These are phyloP conservation scores for Suillus paluster DNA, from an alignment of 768 basidiomycete species.

Conservation along the genomic window DNA sequence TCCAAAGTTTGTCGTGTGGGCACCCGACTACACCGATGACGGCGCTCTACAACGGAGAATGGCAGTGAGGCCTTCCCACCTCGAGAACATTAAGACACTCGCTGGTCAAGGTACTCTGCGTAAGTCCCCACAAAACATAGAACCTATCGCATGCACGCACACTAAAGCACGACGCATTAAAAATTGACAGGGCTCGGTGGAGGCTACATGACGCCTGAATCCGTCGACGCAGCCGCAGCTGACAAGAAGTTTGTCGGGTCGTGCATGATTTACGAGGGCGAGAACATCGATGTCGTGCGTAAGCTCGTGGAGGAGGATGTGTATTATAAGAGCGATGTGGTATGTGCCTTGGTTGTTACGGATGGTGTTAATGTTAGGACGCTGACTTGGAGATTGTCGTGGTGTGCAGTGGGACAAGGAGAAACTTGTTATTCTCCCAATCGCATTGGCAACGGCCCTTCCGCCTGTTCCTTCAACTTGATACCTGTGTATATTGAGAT, in stretches of 20 bases:
- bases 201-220: slow-evolving; percentile 58
- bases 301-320: slow-evolving; percentile 28
- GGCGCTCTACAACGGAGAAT: slow-evolving; percentile 58
- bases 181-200: slow-evolving; percentile 55
- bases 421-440: slow-evolving; percentile 55
- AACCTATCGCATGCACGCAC: neutral
- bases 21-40: slow-evolving; percentile 65
- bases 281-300: slow-evolving; percentile 48
- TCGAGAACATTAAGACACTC: slow-evolving; percentile 44
- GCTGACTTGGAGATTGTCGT: slow-evolving; percentile 2
- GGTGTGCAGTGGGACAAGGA: slow-evolving; percentile 61
- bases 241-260: slow-evolving; percentile 65
- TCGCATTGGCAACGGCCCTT: slow-evolving; percentile 35
- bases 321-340: slow-evolving; percentile 29
- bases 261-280: slow-evolving; percentile 56
- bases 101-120: slow-evolving; percentile 51
- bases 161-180: slow-evolving; percentile 16
- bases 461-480: slow-evolving; percentile 17
- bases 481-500: neutral
- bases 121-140: slow-evolving; percentile 35
- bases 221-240: slow-evolving; percentile 47
- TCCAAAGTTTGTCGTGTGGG: slow-evolving; percentile 58
- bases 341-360: slow-evolving; percentile 11
- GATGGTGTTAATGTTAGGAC: neutral
- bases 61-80: slow-evolving; percentile 54